phyloP scores from a whole-genome alignment of 2,329 filamentous ascomycete species.

The Neonectria sp. region DNA sequence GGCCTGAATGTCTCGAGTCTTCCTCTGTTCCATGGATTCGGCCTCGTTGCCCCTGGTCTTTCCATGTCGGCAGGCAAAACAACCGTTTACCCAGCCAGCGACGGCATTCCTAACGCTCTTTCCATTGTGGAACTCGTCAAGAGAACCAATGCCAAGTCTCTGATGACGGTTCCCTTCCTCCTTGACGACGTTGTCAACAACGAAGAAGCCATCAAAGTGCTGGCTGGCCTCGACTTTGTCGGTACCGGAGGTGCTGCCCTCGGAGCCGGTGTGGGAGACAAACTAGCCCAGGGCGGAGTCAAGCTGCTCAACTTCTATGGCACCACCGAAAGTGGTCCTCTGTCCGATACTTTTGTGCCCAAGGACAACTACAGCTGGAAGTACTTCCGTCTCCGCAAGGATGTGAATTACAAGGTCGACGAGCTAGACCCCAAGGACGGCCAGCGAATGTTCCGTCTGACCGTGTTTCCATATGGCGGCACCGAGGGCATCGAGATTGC shows the following conservation, averaged over 20 bases:
- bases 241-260: slow-evolving; percentile 52
- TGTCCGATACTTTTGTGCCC: slow-evolving; percentile 52
- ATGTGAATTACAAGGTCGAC: slow-evolving; percentile 46
- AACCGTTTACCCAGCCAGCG: slow-evolving; percentile 47
- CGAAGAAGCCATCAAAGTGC: slow-evolving; percentile 28
- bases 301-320: slow-evolving; percentile 55
- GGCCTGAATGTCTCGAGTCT: slow-evolving; percentile 52
- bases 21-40: slow-evolving; percentile 54
- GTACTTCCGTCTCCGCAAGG: slow-evolving; percentile 51
- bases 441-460: slow-evolving; percentile 43
- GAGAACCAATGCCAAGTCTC: slow-evolving; percentile 38
- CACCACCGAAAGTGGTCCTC: slow-evolving; percentile 53
- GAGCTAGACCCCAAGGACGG: slow-evolving; percentile 41
- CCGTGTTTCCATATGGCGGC: slow-evolving; percentile 49
- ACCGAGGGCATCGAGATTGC: slow-evolving; percentile 49
- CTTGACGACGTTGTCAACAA: slow-evolving; percentile 51
- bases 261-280: slow-evolving; percentile 42
- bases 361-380: slow-evolving; percentile 50
- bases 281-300: slow-evolving; percentile 41
- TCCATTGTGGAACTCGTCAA: slow-evolving; percentile 46
- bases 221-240: slow-evolving; percentile 49
- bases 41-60: slow-evolving; percentile 51
- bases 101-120: slow-evolving; percentile 43
- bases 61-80: slow-evolving; percentile 49
- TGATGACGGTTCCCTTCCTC: slow-evolving; percentile 55